A percentile compares a stretch with the other conserved stretches of the same genome.
Evolutionary conservation across 2,329 filamentous ascomycete species (phyloP).

Genomic region (Cercospora sp.): DNA sequence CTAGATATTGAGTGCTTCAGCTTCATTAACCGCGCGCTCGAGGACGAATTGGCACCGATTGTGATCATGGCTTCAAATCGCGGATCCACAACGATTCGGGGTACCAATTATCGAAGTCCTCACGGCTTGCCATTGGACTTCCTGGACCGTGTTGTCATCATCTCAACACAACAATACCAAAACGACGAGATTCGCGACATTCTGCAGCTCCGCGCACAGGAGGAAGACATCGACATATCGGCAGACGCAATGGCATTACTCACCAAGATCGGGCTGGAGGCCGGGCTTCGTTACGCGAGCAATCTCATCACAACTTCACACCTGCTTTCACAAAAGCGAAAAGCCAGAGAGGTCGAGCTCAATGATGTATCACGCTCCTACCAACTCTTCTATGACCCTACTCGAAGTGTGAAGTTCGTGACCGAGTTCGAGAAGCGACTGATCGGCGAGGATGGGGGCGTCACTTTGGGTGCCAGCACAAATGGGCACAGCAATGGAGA

Average conservation of each 20-base stretch:
- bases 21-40: conserved; percentile 94
- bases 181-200: conserved; percentile 89
- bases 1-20: conserved; percentile 99
- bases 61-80: conserved; percentile 99
- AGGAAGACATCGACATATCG: conserved; percentile 92
- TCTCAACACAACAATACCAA: conserved; percentile 85
- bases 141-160: conserved; percentile 91
- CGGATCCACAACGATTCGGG: conserved; percentile 85
- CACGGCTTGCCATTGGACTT: conserved; percentile 95
- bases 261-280: conserved; percentile 92
- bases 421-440: conserved; percentile 86
- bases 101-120: conserved; percentile 88
- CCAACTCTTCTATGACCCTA: conserved; percentile 88
- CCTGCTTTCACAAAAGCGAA: conserved; percentile 81
- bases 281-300: conserved; percentile 91
- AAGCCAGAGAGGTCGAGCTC: conserved; percentile 77
- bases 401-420: conserved; percentile 86
- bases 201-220: conserved; percentile 84
- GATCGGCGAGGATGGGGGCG: conserved; percentile 81
- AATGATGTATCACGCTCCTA: conserved; percentile 93
- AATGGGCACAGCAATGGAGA: conserved; percentile 29
- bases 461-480: conserved; percentile 64
- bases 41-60: conserved; percentile 91
- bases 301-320: conserved; percentile 96
- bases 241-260: conserved; percentile 87